A percentile compares a stretch with the other conserved stretches of the same genome.
Evolutionary conservation across 1,139 yeast species (phyloP).

Genomic region (Taiozyma sp.): DNA sequence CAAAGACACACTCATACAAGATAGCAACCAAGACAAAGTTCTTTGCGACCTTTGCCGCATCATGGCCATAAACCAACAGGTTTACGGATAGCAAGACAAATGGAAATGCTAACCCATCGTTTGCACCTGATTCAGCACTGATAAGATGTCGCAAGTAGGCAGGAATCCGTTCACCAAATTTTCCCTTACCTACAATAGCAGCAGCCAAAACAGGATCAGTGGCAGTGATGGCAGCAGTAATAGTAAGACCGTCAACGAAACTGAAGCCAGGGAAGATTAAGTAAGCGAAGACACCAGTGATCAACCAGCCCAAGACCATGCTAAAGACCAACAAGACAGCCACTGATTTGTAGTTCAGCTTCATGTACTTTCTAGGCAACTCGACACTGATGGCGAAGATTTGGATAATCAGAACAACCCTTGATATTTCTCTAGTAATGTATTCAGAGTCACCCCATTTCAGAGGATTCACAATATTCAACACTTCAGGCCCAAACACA

Average conservation of each 20-base stretch:
- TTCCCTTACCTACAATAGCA: slow-evolving; percentile 37
- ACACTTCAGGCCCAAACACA: slow-evolving; percentile 26
- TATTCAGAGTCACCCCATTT: slow-evolving; percentile 25
- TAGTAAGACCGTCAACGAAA: slow-evolving; percentile 32
- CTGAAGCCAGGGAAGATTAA: slow-evolving; percentile 29
- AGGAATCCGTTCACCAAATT: slow-evolving; percentile 35
- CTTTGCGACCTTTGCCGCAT: slow-evolving; percentile 24
- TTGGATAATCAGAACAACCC: slow-evolving; percentile 38
- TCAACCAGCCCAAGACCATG: slow-evolving; percentile 39
- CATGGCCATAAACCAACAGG: slow-evolving; percentile 25
- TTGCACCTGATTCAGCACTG: slow-evolving; percentile 37
- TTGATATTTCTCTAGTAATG: slow-evolving; percentile 30
- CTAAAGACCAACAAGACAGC: slow-evolving; percentile 33
- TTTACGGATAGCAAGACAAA: slow-evolving; percentile 32
- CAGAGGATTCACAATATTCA: slow-evolving; percentile 25
- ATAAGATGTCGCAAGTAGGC: slow-evolving; percentile 27
- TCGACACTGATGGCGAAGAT: slow-evolving; percentile 38
- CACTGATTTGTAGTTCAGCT: slow-evolving; percentile 28
- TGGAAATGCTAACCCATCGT: slow-evolving; percentile 38
- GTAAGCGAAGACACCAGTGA: slow-evolving; percentile 33
- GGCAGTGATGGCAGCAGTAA: slow-evolving; percentile 40
- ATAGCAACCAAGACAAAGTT: slow-evolving; percentile 33
- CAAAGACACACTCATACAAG: slow-evolving; percentile 31
- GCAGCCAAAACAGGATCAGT: slow-evolving; percentile 42
- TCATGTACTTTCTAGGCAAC: slow-evolving; percentile 35